Base-by-base conservation (phyloP, 768 basidiomycete genomes). In the Rhodocollybia butyracea region DNA sequence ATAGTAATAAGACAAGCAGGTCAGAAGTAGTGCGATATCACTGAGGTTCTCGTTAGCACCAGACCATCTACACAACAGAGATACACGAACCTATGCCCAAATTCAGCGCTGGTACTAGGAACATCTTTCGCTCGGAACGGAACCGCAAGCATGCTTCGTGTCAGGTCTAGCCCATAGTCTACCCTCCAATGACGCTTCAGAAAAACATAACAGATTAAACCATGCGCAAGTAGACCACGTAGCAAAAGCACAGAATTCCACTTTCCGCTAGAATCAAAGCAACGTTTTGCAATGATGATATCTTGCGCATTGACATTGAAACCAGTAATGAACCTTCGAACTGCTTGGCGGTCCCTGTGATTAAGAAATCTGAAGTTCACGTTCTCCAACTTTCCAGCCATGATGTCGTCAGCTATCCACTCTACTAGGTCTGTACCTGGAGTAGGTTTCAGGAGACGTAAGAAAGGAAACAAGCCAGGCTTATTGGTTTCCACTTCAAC, bases 81-180 rank as follows among this genome's bases (percentile, higher is more conserved):
- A n/a, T n/a, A n/a, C n/a, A n/a, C n/a, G n/a, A n/a, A n/a, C 0
- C 80, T 81, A 57, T 82, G 81, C 5, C 76, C 79, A 43, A 82
- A 82, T 51, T 82, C 79, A 34, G 80, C 73, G 34, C 73, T 66
- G 17, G 65, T 56, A 8, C 76, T 67, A 0, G 81, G 80, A 7
- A 73, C 65, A 45, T 82, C 81, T 58, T 79, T 82, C 0, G 80
- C 81, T n/a, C 74, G 68, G 54, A 79, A 82, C 0, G 81, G 81
- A 0, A 82, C 80, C 1, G 80, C 79, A 1, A 82, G 69, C 57
- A 76, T 64, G 1, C 78, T 72, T 2, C 81, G 71, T 5, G 38
- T 56, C 2, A 58, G 61, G 47, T 76, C 76, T 3, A 80, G 71
- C 3, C 81, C 81, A 58, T 78, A 83, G 43, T 82, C 75, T 0